A percentile compares a stretch with the other conserved stretches of the same genome.
Evolutionary conservation across 2,329 filamentous ascomycete species (phyloP).

Genomic region (Sphaerulina vaccinii): DNA sequence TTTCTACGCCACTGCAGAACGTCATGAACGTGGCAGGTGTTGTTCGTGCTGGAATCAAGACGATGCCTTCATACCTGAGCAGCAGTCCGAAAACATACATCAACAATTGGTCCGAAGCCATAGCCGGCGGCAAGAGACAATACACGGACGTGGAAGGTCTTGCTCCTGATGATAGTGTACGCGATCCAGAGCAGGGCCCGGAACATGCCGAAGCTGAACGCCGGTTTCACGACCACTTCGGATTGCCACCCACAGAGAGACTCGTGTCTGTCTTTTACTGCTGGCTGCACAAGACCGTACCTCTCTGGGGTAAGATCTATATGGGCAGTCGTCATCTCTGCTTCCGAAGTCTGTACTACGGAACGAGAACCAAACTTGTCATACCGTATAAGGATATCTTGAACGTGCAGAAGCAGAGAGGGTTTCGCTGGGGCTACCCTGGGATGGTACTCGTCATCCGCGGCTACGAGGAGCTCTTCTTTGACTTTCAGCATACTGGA

Average conservation of each 20-base stretch:
- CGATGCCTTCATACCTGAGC: conserved; percentile 65
- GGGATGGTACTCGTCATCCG: conserved; percentile 90
- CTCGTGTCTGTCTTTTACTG: conserved; percentile 88
- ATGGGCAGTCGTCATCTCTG: conserved; percentile 85
- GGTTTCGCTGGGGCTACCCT: conserved; percentile 86
- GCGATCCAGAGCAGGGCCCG: conserved; percentile 57
- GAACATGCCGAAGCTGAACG: conserved; percentile 55
- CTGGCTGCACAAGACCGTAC: conserved; percentile 84
- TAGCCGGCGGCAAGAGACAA: conserved; percentile 85
- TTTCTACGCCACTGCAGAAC: conserved; percentile 25
- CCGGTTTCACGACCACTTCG: conserved; percentile 86
- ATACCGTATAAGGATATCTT: conserved; percentile 88
- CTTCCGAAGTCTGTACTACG: conserved; percentile 86
- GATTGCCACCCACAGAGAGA: conserved; percentile 77
- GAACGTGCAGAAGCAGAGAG: conserved; percentile 91
- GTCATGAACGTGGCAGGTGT: conserved; percentile 25
- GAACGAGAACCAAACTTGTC: conserved; percentile 87
- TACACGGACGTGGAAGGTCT: conserved; percentile 73
- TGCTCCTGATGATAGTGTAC: conserved; percentile 61
- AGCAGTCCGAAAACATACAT: conserved; percentile 95
- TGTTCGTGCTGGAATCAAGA: conserved; percentile 64
- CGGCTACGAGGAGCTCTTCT: conserved; percentile 93
- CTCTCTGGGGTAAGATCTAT: conserved; percentile 95
- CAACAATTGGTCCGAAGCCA: conserved; percentile 96
- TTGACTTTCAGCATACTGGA: conserved; percentile 79